These are phyloP conservation scores for Pharnaceum exiguum DNA, from an alignment of 148 eudicot genomes.

Conservation along the genomic window DNA sequence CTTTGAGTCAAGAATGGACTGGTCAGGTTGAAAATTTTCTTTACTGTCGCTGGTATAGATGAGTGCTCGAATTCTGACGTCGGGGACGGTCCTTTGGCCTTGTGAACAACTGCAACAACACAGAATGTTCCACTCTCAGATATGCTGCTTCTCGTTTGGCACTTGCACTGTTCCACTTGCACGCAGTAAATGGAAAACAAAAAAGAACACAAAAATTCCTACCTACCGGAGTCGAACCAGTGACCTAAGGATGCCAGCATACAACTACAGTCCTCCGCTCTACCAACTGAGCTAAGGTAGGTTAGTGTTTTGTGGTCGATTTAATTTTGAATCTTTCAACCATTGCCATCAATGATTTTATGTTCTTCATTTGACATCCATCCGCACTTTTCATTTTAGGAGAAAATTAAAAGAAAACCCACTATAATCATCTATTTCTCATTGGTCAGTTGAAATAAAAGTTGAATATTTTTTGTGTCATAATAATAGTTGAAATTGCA, in stretches of 20 bases:
- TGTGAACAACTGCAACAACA: slow-evolving; percentile 63
- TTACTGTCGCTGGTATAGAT: slow-evolving; percentile 66
- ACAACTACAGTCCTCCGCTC: slow-evolving; percentile 22
- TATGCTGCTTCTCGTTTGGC: neutral
- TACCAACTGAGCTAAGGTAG: slow-evolving; percentile 26
- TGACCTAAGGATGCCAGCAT: slow-evolving; percentile 13
- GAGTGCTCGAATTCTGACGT: slow-evolving; percentile 88
- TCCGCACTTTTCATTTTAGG: too few relatives aligned
- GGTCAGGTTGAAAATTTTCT: slow-evolving; percentile 61
- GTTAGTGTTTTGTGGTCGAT: too few relatives aligned
- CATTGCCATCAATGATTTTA: too few relatives aligned
- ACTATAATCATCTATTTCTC: too few relatives aligned
- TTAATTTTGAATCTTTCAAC: too few relatives aligned
- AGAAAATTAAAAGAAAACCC: too few relatives aligned
- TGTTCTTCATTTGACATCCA: too few relatives aligned
- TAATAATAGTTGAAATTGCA: too few relatives aligned
- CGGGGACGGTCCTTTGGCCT: slow-evolving; percentile 64
- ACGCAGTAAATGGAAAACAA: neutral
- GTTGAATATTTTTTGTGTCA: too few relatives aligned
- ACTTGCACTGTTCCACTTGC: neutral
- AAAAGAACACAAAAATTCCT: neutral
- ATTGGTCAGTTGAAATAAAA: too few relatives aligned
- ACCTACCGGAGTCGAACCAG: slow-evolving; percentile 11
- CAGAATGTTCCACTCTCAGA: neutral
- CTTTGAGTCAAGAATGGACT: slow-evolving; percentile 64